These are phyloP conservation scores for Whalleya microplaca DNA, from an alignment of 2,329 filamentous ascomycete genomes.

Conservation along the genomic window DNA sequence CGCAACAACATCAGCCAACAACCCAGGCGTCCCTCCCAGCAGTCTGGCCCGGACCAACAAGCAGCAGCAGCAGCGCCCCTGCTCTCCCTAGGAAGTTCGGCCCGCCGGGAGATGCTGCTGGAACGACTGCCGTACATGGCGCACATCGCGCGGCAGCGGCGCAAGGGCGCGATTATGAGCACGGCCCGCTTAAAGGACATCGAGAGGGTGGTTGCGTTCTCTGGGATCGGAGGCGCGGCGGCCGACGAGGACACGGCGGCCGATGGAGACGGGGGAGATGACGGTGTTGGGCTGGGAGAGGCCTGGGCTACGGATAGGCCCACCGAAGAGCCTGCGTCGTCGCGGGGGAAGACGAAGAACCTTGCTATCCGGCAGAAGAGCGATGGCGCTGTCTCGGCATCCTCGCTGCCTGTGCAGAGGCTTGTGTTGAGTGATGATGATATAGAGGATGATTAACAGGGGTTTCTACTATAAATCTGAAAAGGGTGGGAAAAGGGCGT, in stretches of 20 bases:
- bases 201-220: slow-evolving; percentile 70
- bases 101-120: slow-evolving; percentile 75
- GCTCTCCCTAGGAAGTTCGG: slow-evolving; percentile 66
- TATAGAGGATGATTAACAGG: slow-evolving; percentile 68
- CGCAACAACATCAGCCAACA: slow-evolving; percentile 21
- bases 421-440: slow-evolving; percentile 81
- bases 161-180: slow-evolving; percentile 41
- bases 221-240: slow-evolving; percentile 51
- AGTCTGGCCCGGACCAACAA: slow-evolving; percentile 30
- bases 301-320: slow-evolving; percentile 66
- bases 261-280: slow-evolving; percentile 46
- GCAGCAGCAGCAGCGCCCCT: slow-evolving; percentile 42
- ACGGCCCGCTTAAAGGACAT: slow-evolving; percentile 58
- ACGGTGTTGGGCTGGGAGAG: slow-evolving; percentile 48
- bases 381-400: slow-evolving; percentile 35
- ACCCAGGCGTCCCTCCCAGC: too few species aligned
- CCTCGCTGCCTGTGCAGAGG: slow-evolving; percentile 60
- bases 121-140: slow-evolving; percentile 87
- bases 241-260: slow-evolving; percentile 39
- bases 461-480: too few species aligned
- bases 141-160: slow-evolving; percentile 59
- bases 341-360: slow-evolving; percentile 51
- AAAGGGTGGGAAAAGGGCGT: too few species aligned
- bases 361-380: slow-evolving; percentile 35
- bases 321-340: slow-evolving; percentile 55